Percentiles rank a stretch among this genome's conserved stretches.
Evolutionary conservation across 192 early-diverging fungal species (phyloP).

Genomic region (Borealophlyctis nickersoniae): DNA sequence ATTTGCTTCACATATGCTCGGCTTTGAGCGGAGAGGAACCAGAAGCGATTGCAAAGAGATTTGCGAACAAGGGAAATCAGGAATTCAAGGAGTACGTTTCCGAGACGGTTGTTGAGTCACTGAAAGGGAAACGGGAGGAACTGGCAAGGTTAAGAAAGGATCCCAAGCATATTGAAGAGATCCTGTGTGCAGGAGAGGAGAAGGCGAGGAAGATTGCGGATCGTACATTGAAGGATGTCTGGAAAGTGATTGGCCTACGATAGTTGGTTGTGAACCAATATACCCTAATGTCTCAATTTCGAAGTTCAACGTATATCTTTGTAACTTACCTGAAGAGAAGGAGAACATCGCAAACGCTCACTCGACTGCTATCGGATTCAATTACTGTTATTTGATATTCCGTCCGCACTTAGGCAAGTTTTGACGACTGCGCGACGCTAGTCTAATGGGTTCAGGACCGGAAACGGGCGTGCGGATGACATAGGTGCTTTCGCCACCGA

Average conservation of each 20-base stretch:
- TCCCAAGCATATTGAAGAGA: slow-evolving; percentile 54
- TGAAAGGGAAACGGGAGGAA: slow-evolving; percentile 69
- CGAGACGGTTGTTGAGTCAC: slow-evolving; percentile 54
- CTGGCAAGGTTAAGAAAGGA: slow-evolving; percentile 58
- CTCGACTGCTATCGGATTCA: too few species aligned
- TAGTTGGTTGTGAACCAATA: too few species aligned
- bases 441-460: too few species aligned
- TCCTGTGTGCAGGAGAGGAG: slow-evolving; percentile 63
- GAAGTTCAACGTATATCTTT: too few species aligned
- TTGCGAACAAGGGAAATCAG: slow-evolving; percentile 49
- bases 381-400: too few species aligned
- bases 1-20: slow-evolving; percentile 76
- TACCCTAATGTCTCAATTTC: too few species aligned
- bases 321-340: too few species aligned
- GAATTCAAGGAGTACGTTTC: slow-evolving; percentile 73
- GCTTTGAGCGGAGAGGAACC: slow-evolving; percentile 33
- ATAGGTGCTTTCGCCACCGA: too few species aligned
- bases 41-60: slow-evolving; percentile 51
- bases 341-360: too few species aligned
- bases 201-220: slow-evolving; percentile 61
- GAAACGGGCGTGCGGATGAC: too few species aligned
- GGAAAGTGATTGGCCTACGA: slow-evolving; percentile 55
- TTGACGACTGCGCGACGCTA: too few species aligned
- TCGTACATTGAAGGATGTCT: slow-evolving; percentile 54
- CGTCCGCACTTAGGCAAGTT: too few species aligned